Evolutionary conservation across 768 basidiomycete species (phyloP).

Genomic region (Tubosaeta brunneosetosa): DNA sequence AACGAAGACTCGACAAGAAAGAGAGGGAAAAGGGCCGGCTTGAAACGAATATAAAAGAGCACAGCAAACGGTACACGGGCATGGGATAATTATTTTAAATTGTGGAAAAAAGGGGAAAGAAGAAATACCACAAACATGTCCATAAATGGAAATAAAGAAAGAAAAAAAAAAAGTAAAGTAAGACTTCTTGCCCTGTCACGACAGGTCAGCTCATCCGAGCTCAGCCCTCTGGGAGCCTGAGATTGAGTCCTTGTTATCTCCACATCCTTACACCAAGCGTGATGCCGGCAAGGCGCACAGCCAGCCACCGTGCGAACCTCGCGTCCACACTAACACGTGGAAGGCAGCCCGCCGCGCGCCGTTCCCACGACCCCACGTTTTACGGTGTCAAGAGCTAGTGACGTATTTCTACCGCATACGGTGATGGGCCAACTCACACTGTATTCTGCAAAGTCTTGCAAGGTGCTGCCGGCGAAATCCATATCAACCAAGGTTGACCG

Average conservation of each 20-base stretch:
- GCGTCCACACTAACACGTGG: slow-evolving; percentile 11
- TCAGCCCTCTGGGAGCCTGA: slow-evolving; percentile 16
- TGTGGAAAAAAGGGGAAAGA: slow-evolving; percentile 6
- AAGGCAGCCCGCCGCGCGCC: slow-evolving; percentile 8
- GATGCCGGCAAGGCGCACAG: slow-evolving; percentile 19
- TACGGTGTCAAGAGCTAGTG: slow-evolving; percentile 29
- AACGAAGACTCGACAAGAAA: slow-evolving; percentile 24
- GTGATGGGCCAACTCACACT: slow-evolving; percentile 21
- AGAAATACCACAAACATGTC: slow-evolving; percentile 13
- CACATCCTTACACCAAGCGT: slow-evolving; percentile 7
- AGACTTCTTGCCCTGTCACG: slow-evolving; percentile 7
- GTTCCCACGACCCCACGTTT: slow-evolving; percentile 42
- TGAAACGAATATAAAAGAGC: slow-evolving; percentile 32
- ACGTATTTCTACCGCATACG: slow-evolving; percentile 18
- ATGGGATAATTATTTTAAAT: slow-evolving; percentile 11
- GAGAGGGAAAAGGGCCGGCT: slow-evolving; percentile 16
- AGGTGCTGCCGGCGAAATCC: slow-evolving; percentile 2
- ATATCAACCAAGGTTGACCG: slow-evolving; percentile 5
- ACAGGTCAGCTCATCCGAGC: slow-evolving; percentile 28
- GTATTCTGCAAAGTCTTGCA: not conserved
- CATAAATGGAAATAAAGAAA: slow-evolving; percentile 15
- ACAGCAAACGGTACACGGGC: slow-evolving; percentile 18
- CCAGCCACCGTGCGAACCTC: not conserved
- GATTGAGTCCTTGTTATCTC: slow-evolving; percentile 16
- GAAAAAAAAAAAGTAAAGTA: slow-evolving; percentile 8